Conservation (phyloP, 352 stramenopile species). For the Albugo candida region DNA sequence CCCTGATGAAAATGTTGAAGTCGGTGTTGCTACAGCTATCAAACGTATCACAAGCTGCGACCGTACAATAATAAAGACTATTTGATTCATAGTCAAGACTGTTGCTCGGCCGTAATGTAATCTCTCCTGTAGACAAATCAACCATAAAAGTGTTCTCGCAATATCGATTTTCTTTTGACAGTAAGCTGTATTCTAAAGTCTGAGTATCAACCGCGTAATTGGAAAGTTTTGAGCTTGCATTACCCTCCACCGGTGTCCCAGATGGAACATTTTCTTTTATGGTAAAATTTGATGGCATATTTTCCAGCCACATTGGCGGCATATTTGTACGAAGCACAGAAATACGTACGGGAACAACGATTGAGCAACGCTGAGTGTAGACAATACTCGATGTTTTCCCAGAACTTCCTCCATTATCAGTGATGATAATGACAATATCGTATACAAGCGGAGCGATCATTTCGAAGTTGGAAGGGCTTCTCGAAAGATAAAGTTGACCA, state of each 20-base stretch:
- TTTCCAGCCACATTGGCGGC: conserved; percentile 17
- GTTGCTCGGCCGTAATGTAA: conserved; percentile 13
- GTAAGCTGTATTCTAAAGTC: conserved; percentile 20
- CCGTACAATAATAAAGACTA: conserved; percentile 21
- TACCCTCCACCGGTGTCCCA: conserved; percentile 10
- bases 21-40: conserved; percentile 27
- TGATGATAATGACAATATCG: conserved; percentile 17
- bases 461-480: conserved; percentile 10
- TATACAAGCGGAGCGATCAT: conserved; percentile 19
- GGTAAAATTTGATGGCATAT: conserved; percentile 12
- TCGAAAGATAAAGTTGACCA: conserved; percentile 22
- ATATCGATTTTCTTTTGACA: conserved; percentile 25
- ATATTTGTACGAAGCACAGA: conserved; percentile 30
- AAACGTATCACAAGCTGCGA: conserved; percentile 24
- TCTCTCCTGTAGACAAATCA: conserved; percentile 7
- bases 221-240: too few species aligned
- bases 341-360: conserved; percentile 8
- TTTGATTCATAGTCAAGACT: conserved; percentile 22
- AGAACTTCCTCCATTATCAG: conserved; percentile 12
- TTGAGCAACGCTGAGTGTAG: conserved; percentile 8
- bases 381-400: neutral
- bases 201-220: too few species aligned
- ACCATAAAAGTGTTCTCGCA: conserved; percentile 32
- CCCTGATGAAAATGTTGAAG: conserved; percentile 17
- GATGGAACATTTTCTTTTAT: conserved; percentile 21